A percentile compares a stretch with the other conserved stretches of the same genome.
phyloP scores from a whole-genome alignment of 2,329 filamentous ascomycete species.

The Huntiella moniliformis region DNA sequence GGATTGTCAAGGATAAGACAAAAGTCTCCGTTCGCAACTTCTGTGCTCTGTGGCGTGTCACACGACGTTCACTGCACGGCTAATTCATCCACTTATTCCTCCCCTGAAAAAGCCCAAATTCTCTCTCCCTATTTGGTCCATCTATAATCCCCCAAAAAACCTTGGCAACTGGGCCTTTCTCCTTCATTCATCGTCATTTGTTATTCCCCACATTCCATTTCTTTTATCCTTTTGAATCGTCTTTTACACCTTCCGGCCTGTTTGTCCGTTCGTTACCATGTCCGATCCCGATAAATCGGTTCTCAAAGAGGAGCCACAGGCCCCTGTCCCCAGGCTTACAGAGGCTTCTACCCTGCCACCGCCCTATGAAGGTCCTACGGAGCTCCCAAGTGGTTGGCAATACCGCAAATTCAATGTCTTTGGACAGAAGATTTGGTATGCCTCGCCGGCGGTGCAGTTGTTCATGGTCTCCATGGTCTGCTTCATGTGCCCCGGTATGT shows the following conservation, averaged over 20 bases:
- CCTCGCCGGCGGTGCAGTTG: conserved; percentile 54
- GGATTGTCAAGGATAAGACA: too few species aligned
- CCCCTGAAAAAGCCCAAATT: too few species aligned
- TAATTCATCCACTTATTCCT: neutral
- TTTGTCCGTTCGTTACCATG: neutral
- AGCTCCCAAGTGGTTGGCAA: conserved; percentile 38
- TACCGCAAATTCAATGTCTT: conserved; percentile 43
- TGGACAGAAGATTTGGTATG: conserved; percentile 43
- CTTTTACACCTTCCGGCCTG: neutral
- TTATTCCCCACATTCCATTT: too few species aligned
- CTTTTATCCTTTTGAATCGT: too few species aligned
- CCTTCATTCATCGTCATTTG: too few species aligned
- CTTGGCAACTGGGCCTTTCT: too few species aligned
- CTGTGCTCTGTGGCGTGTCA: too few species aligned
- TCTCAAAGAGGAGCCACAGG: conserved; percentile 12
- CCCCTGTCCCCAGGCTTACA: neutral
- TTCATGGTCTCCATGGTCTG: conserved; percentile 40
- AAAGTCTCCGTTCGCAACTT: too few species aligned
- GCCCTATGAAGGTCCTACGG: too few species aligned
- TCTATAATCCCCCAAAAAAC: too few species aligned
- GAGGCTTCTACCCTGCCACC: conserved; percentile 1
- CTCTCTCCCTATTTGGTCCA: too few species aligned
- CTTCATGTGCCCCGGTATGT: conserved; percentile 55
- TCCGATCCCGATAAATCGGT: too few species aligned
- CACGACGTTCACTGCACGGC: neutral